Evolutionary conservation across 129 eudicot species (phyloP), one percentile per base, ranked within the genome.

Genomic region (Ambrosia artemisiifolia): DNA sequence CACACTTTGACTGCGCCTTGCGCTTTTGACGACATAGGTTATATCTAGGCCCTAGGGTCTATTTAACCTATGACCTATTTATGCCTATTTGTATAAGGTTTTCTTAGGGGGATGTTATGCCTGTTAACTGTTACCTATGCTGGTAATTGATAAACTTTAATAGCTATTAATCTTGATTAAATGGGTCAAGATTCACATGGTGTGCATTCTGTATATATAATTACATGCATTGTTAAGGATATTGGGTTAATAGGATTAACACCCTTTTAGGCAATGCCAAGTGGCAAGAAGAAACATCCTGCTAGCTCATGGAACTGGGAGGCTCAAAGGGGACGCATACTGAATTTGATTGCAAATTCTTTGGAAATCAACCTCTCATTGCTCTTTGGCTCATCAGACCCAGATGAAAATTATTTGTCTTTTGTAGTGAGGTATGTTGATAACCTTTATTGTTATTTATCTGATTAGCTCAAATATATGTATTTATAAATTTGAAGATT

Each of bases 361-460:
- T 55, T 94, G 60, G 98, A 94, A 70, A 87, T 94, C 85, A 90
- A 90, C 75, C 93, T 94, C 38, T 88, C 91, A 10, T 81, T 83
- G 83, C 95, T 94, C 54, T 94, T 94, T 75, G 98, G 98, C 49
- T 94, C 98, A 38, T 85, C 95, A 18, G 89, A 90, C 38, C 98
- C 92, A 0, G 98, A 94, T 60, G 98, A 94, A 72, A 94, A 90
- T 65, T 94, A 88, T 75, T 54, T 94, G 73, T 90, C 96, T 33
- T 94, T 94, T 73, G 77, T 90, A 63, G 84, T 80, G 51, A 91
- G 90, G 97, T 91, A 82, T 86, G 88, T 63, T 56, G 43, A 1
- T 11, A n/a, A 70, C 40, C 24, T 12, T 24, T 20, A 48, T 38
- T 63, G 9, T 14, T 0, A 36, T 80, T 20, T 44, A 43, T 56